phyloP scores from a whole-genome alignment of 2,329 filamentous ascomycete genomes.

The Pestalotiopsis fici region DNA sequence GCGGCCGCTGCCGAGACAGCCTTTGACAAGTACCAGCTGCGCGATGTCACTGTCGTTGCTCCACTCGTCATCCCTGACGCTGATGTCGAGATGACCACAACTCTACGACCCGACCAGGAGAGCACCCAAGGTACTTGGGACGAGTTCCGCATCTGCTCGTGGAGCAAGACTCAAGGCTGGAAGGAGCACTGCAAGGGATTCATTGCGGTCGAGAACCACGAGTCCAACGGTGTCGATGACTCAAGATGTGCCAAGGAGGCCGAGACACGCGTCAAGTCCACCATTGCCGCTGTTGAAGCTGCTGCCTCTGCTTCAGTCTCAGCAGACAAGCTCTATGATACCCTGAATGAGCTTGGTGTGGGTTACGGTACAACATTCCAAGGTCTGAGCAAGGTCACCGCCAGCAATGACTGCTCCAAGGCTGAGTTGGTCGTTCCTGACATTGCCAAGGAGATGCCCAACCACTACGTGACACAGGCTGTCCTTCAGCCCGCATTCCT shows the following conservation, averaged over 20 bases:
- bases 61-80: conserved; percentile 49
- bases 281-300: conserved; percentile 28
- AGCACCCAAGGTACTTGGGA: conserved; percentile 49
- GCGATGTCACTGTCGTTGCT: conserved; percentile 45
- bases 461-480: conserved; percentile 30
- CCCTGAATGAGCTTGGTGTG: conserved; percentile 46
- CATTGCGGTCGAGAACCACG: conserved; percentile 38
- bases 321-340: conserved; percentile 43
- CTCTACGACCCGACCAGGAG: conserved; percentile 43
- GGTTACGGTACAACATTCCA: conserved; percentile 54
- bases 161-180: conserved; percentile 53
- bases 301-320: conserved; percentile 29
- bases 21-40: conserved; percentile 47
- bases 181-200: conserved; percentile 59
- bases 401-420: conserved; percentile 32
- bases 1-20: conserved; percentile 23
- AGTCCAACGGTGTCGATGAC: conserved; percentile 42
- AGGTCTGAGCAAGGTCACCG: conserved; percentile 46
- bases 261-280: conserved; percentile 28
- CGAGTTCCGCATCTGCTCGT: conserved; percentile 59
- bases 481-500: conserved; percentile 39
- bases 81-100: conserved; percentile 51
- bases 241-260: conserved; percentile 28
- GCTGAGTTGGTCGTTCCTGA: conserved; percentile 37
- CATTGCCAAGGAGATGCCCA: conserved; percentile 40